Evolutionary conservation across 306 rosid species (phyloP), one percentile per base, ranked within the genome.

Genomic region (Parietaria judaica): DNA sequence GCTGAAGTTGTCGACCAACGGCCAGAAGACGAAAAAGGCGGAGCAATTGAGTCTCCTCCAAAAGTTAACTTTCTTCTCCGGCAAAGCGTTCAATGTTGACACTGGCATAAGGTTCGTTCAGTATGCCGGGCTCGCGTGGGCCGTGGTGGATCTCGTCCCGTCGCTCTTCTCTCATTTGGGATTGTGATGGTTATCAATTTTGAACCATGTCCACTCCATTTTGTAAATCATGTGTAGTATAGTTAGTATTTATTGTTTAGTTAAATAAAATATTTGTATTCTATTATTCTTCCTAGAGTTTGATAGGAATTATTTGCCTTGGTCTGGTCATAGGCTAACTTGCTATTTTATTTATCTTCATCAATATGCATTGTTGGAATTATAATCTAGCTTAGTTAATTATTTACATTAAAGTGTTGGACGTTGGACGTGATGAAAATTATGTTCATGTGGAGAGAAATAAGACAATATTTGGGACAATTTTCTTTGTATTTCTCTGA

Each of bases 91-190:
- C 35, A 94, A 92, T 51, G 85, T 92, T 46, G 97, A 92, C 66
- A 88, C 94, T 0, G 99, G 99, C 14, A 88, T 92, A 55, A 76
- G 99, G 71, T 88, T 86, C 61, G 23, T 92, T 58, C 99, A 92
- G 52, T 92, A 92, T 59, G 84, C 90, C 3, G 94, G 99, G 47
- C 95, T 92, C 31, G 96, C 96, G 0, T 92, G 95, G 97, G 82
- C 96, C 56, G 99, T 88, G 11, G 96, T 88, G 4, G 99, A 92
- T 74, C 82, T 92, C 43, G 99, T 92, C 51, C 96, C 99, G 7
- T 68, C 90, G 5, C 70, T 94, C 56, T 94, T 88, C 71, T 17
- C 87, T 43, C 75, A 78, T 63, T 45, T 78, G 49, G 74, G 70
- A 67, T 79, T 88, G 81, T 94, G 75, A 83, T 56, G 50, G 60